phyloP scores from a whole-genome alignment of 441 rosid genomes.

The Iberis amara region DNA sequence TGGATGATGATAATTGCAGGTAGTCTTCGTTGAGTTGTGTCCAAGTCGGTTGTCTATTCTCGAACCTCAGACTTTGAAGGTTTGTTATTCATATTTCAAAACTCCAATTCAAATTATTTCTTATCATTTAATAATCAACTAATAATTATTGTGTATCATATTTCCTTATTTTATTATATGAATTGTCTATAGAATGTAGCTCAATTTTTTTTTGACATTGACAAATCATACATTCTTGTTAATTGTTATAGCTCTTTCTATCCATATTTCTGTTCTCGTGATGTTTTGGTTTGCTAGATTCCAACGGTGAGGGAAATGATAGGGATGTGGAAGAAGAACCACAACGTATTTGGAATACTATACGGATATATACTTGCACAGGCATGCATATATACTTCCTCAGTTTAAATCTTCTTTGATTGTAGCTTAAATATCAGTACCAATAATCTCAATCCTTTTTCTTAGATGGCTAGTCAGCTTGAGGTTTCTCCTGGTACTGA shows the following conservation, averaged over 20 bases:
- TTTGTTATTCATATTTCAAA: slow-evolving; percentile 27
- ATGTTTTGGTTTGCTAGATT: slow-evolving; percentile 41
- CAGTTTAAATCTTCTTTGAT: slow-evolving; percentile 11
- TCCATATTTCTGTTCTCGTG: too few relatives aligned
- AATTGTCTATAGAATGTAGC: too few relatives aligned
- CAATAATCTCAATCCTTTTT: too few relatives aligned
- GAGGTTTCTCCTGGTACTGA: slow-evolving; percentile 95
- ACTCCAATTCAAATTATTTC: too few relatives aligned
- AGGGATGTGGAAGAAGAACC: slow-evolving; percentile 83
- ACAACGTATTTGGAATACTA: slow-evolving; percentile 78
- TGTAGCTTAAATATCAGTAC: too few relatives aligned
- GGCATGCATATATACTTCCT: slow-evolving; percentile 48
- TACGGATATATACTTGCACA: slow-evolving; percentile 96
- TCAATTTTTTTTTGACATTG: neutral
- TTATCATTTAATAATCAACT: too few relatives aligned
- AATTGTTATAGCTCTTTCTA: too few relatives aligned
- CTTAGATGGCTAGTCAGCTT: slow-evolving; percentile 80
- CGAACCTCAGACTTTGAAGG: slow-evolving; percentile 77
- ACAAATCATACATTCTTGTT: too few relatives aligned
- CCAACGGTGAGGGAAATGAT: slow-evolving; percentile 85
- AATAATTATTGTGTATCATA: too few relatives aligned
- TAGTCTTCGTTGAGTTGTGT: slow-evolving; percentile 88
- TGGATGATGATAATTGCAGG: slow-evolving; percentile 43
- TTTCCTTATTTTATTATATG: too few relatives aligned
- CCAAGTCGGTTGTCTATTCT: slow-evolving; percentile 74